phyloP scores from a whole-genome alignment of 2,329 filamentous ascomycete species.

The Sporothrix pseudoabietina region DNA sequence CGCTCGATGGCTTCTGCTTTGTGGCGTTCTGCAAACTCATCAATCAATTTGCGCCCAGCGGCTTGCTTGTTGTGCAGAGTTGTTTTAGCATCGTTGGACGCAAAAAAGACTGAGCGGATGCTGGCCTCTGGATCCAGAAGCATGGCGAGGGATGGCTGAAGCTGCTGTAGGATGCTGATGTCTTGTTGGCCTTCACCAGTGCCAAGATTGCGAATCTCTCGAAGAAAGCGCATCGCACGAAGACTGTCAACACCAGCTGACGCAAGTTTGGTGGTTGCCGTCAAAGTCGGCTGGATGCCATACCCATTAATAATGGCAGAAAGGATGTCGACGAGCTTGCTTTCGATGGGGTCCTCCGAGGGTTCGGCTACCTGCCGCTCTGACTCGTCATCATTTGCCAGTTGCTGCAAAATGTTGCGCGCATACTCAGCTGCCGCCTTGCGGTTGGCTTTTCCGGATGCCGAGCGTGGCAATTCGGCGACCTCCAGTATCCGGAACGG shows the following conservation, averaged over 20 bases:
- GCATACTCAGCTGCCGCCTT: background rate
- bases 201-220: conserved; percentile 37
- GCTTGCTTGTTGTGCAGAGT: background rate
- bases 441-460: conserved; percentile 60
- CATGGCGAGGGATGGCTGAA: conserved; percentile 36
- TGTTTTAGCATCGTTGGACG: background rate
- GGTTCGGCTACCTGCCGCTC: background rate
- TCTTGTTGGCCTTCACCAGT: conserved; percentile 25
- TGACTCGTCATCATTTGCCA: background rate
- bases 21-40: background rate
- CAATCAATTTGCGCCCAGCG: background rate
- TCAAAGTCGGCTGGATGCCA: background rate
- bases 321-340: background rate
- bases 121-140: conserved; percentile 40
- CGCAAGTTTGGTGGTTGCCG: conserved; percentile 30
- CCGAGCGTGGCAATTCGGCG: conserved; percentile 55
- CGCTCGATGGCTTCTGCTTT: background rate
- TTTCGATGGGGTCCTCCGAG: background rate
- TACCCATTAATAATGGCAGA: background rate
- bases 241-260: conserved; percentile 43
- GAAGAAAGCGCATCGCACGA: conserved; percentile 42
- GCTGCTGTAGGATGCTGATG: background rate
- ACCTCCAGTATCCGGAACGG: conserved; percentile 57
- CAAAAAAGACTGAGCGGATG: conserved; percentile 36
- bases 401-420: background rate